Evolutionary conservation across 495 filamentous ascomycete genomes (phyloP), one percentile per base, ranked within the genome.

Genomic region (Tuber microsphaerosporum): DNA sequence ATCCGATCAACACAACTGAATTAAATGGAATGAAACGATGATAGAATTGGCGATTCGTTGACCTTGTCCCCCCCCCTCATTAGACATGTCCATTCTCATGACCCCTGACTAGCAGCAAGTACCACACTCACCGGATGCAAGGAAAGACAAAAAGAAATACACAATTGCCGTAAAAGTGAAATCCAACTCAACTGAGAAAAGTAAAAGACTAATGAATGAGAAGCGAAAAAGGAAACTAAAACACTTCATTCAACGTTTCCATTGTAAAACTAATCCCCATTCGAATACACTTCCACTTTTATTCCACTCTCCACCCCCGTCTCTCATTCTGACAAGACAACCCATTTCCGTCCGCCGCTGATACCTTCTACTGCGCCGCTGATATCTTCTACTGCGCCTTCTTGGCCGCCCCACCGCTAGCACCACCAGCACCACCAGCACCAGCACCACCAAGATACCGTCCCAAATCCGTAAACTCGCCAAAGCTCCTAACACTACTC

Each of bases 401-500:
- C 48, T 71, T 79, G 14, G 76, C 39, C 22, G 65, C 48, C 16
- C 77, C 73, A 34, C 78, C 73, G n/a, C n/a, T n/a, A n/a, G n/a
- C n/a, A n/a, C n/a, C n/a, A n/a, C n/a, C n/a, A n/a, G n/a, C n/a
- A n/a, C n/a, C n/a, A n/a, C n/a, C n/a, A 20, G 46, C 20, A 16
- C 46, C 89, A n/a, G 46, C n/a, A 16, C 46, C 89, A 75, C 86
- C 84, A 73, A 89, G 82, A 83, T 93, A 94, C 83, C 88, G 89
- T 83, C 87, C 87, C 77, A 93, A 79, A 81, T 98, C 93, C 22
- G 94, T 97, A 43, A 87, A 86, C 81, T 93, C 92, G 79, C 92
- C 89, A 77, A 89, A 93, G 84, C 93, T 89, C 81, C 88, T 86
- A 51, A 91, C 86, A 34, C 86, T 82, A 72, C 87, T 86, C 91